Percentiles rank a stretch among this genome's conserved stretches.
These are phyloP conservation scores for Lachnellula occidentalis DNA, from an alignment of 2,329 filamentous ascomycete genomes.

Conservation along the genomic window DNA sequence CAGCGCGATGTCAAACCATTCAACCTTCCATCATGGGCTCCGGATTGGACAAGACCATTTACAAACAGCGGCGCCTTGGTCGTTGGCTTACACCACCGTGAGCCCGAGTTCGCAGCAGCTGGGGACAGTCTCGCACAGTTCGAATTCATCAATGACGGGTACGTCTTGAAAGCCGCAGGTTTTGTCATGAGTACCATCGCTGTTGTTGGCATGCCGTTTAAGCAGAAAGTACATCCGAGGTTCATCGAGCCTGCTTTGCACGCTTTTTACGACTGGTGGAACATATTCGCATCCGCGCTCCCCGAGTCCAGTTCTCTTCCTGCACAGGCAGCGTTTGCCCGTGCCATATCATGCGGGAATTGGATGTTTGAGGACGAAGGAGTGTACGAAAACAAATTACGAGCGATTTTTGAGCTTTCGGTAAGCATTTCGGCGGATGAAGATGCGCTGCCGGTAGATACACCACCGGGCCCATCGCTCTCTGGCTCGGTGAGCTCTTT, in stretches of 20 bases:
- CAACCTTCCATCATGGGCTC: conserved; percentile 23
- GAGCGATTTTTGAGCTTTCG: conserved; percentile 15
- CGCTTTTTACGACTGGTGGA: conserved; percentile 26
- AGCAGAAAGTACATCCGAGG: conserved; percentile 10
- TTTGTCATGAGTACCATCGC: conserved; percentile 20
- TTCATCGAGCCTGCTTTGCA: conserved; percentile 13
- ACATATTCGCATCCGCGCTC: conserved; percentile 11
- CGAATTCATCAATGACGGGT: conserved; percentile 14
- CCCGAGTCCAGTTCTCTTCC: conserved; percentile 4
- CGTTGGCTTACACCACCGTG: conserved; percentile 21
- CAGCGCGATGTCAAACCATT: conserved; percentile 13
- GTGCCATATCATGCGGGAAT: conserved; percentile 22
- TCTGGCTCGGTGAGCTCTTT: conserved; percentile 3
- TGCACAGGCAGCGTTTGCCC: conserved; percentile 16
- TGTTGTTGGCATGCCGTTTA: conserved; percentile 14
- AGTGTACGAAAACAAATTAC: conserved; percentile 15
- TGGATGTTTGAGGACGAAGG: conserved; percentile 15
- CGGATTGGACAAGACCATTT: conserved; percentile 23
- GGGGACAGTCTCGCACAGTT: conserved; percentile 12
- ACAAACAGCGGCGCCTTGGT: conserved; percentile 6
- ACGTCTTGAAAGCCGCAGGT: conserved; percentile 16
- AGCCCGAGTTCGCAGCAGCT: conserved; percentile 20
- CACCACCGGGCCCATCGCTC: conserved; percentile 1
- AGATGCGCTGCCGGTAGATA: conserved; percentile 7
- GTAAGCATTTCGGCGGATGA: conserved; percentile 5